Base-by-base conservation (phyloP, 306 rosid genomes). In the Clitoria ternatea region DNA sequence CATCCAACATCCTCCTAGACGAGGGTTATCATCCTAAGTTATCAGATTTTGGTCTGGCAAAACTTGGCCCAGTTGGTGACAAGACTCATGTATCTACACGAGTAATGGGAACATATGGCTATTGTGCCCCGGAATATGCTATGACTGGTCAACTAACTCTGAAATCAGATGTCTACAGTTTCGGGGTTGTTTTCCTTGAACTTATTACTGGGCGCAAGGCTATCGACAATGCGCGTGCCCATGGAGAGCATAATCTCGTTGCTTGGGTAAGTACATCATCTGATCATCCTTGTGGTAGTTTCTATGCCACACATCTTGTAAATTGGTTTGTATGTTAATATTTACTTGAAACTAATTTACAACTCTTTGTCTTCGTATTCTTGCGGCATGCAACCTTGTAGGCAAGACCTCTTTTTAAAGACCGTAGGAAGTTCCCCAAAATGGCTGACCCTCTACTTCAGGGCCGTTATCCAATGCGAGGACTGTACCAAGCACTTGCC, bases 71-170 rank as follows among this genome's bases (percentile, higher is more conserved):
- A 1, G 98, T 92, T 15, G 98, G 98, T 20, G 98, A 92, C 75
- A 92, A 92, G 76, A 92, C 98, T 52, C 98, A 92, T 36, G 98
- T 92, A 79, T 92, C 98, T 6, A 92, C 98, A 0, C 90, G 98
- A 61, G 98, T 92, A 43, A 92, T 92, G 98, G 98, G 98, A 24
- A 92, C 98, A 22, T 92, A 92, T 56, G 98, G 98, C 39, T 92
- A 92, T 80, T 92, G 98, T 78, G 98, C 98, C 20, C 98, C 98
- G 0, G 98, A 92, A 66, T 92, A 92, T 77, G 96, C 98, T n/a
- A 92, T 92, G 98, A 92, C 98, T 7, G 98, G 98, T 44, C 98
- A 92, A 43, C 87, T 92, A 68, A 92, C 98, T 57, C 86, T 89
- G 52, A 92, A 92, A 72, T 92, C 98, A 0, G 98, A 92, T 66